Evolutionary conservation across 2,329 filamentous ascomycete genomes (phyloP), one percentile per base, ranked within the genome.

Genomic region (Metarhizium brunneum): DNA sequence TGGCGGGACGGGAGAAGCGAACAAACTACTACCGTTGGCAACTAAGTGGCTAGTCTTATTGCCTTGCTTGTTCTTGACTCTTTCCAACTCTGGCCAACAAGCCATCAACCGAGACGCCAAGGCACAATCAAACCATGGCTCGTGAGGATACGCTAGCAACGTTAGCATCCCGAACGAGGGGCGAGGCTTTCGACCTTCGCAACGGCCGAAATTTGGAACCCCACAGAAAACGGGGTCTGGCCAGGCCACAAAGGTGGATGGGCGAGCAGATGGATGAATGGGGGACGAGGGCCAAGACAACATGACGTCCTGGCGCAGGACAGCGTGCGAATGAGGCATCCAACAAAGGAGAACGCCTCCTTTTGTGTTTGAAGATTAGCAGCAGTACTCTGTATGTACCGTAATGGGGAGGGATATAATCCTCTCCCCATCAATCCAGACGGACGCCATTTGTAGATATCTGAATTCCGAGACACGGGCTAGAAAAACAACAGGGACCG

Each of bases 141-240:
- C 47, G 18, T 25, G 16, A 45, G 53, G 47, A 50, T 20, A 42
- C 54, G 54, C 54, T 56, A 56, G 25, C 29, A 48, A 20, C 10
- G 43, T 36, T 30, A 32, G 40, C n/a, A 25, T 35, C 43, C 20
- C 29, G 30, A 50, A 36, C 16, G 16, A 38, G 35, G 48, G 48
- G 18, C 45, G 42, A 18, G 18, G 52, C 36, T 49, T 42, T 48
- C 52, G 48, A 54, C 47, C 32, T 38, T 52, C 35, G 43, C 53
- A 57, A 54, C 54, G 56, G 29, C 52, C 52, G 57, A 58, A 54
- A 58, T 58, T 58, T 58, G 57, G 43, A 16, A 35, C 57, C 38
- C 51, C 57, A 54, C 54, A 52, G 13, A 50, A 54, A 45, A 54
- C 36, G 52, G 45, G 16, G 35, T 14, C 36, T 45, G 29, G 54